Evolutionary conservation across 176 grass and related monocot genomes (phyloP), one percentile per base, ranked within the genome.

Genomic region (Carex parvula): DNA sequence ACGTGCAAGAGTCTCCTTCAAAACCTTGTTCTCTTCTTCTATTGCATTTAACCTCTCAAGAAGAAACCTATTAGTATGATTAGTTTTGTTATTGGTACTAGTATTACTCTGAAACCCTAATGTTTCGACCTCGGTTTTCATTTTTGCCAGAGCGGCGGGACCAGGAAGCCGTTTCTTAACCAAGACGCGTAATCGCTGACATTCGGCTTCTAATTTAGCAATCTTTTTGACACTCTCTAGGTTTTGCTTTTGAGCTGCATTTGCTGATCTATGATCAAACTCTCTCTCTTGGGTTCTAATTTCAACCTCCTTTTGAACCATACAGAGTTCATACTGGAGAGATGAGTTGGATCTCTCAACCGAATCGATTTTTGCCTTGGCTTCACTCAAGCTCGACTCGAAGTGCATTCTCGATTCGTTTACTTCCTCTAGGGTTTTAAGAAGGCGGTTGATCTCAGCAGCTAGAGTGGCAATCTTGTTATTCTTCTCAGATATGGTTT

Each of bases 301-400:
- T 76, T 98, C 96, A 83, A 93, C 89, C 88, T 98, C 92, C 78
- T 98, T 95, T 82, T 95, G 91, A 88, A 95, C 86, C 87, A 98
- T 92, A 85, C 91, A 98, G 79, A 95, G 91, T 80, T 98, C 96
- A 72, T 98, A 98, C 58, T 81, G 89, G 72, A 95, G 84, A 84
- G 96, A 93, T 84, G 96, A 89, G 73, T 95, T 95, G 53, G 80
- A 60, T 81, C 84, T 93, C 85, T 98, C 91, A 1, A 89, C 64
- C 29, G 84, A 87, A 59, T 95, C 86, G 42, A 95, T 73, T 70
- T 87, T 91, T 48, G 39, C 80, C 6, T 63, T 63, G 80, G 91
- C 80, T 57, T 89, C 80, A 44, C 66, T 88, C 22, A 90, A 85
- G 21, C 88, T 91, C 65, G 86, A 88, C 76, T 95, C 96, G 65